Base-by-base conservation (phyloP, 2,329 filamentous ascomycete genomes). In the Colletotrichum tabaci region DNA sequence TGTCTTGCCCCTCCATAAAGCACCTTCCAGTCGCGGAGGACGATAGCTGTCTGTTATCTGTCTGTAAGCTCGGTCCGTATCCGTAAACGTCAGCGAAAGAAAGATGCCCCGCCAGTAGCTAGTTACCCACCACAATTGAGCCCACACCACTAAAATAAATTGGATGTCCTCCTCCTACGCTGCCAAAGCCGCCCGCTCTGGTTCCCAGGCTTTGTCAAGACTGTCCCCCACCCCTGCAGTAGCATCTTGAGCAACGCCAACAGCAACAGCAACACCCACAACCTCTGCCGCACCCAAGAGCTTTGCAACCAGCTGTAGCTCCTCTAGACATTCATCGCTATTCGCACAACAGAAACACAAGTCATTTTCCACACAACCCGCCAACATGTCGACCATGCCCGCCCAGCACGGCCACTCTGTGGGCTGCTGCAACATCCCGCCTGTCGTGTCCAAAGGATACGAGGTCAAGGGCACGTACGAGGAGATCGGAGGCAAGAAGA, bases 401-500 rank as follows among this genome's bases (percentile, higher is more conserved):
- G 85, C 86, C 26, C 82, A 85, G 71, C 83, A 84, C 77, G 87
- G 87, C 79, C 87, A 89, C 79, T 87, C 83, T 77, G 82, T 84
- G 79, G 84, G 87, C 76, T 90, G 88, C 83, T 90, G 88, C 79
- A 89, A 87, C 77, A 84, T 90, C 62, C 87, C 90, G 10, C 88
- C 89, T 8, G 85, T 91, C 55, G 81, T 89, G n/a, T 78, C 84
- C 7, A 84, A 86, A 74, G 87, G 84, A 15, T 91, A 91, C 79
- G 76, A 84, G 63, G 78, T 82, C 46, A 89, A 88, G 81, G 90
- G 90, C 69, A 81, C 79, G 63, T 91, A 90, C 73, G 86, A 89
- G 74, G 84, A 86, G 35, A 82, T 91, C 71, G 88, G 85, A 40
- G 88, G 86, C 49, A 82, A 86, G 75, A 90, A 88, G 76, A 89